These are phyloP conservation scores for Pouteria glomerata DNA, from an alignment of 148 eudicot species.

Conservation along the genomic window DNA sequence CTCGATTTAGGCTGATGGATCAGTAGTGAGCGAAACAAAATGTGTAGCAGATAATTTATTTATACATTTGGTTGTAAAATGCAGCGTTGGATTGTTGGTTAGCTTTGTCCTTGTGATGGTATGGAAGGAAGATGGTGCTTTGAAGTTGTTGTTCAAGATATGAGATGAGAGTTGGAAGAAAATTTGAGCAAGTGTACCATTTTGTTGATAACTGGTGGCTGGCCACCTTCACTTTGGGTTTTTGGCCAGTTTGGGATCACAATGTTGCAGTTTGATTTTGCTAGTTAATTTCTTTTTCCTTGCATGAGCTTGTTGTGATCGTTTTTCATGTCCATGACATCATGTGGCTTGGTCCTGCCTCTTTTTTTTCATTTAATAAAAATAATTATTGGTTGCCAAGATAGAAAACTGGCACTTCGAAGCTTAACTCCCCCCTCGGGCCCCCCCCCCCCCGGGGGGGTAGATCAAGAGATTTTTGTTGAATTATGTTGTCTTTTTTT, in stretches of 20 bases:
- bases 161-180: neutral
- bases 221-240: neutral
- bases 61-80: conserved; percentile 1
- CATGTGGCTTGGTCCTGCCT: too few species aligned
- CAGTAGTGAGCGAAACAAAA: neutral
- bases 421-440: too few species aligned
- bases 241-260: too few species aligned
- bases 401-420: too few species aligned
- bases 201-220: neutral
- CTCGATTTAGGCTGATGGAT: neutral
- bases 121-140: neutral
- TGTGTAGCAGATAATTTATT: neutral
- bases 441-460: too few species aligned
- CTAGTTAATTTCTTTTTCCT: too few species aligned
- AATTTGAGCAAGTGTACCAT: neutral
- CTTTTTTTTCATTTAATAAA: too few species aligned
- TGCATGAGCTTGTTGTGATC: too few species aligned
- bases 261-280: neutral
- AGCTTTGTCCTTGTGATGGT: neutral
- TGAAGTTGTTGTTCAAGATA: neutral
- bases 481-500: too few species aligned
- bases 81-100: neutral
- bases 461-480: too few species aligned
- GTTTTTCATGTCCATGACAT: too few species aligned
- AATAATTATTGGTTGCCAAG: too few species aligned